Conservation (phyloP, 1,139 yeast genomes). For the Candida tunisiensis region DNA sequence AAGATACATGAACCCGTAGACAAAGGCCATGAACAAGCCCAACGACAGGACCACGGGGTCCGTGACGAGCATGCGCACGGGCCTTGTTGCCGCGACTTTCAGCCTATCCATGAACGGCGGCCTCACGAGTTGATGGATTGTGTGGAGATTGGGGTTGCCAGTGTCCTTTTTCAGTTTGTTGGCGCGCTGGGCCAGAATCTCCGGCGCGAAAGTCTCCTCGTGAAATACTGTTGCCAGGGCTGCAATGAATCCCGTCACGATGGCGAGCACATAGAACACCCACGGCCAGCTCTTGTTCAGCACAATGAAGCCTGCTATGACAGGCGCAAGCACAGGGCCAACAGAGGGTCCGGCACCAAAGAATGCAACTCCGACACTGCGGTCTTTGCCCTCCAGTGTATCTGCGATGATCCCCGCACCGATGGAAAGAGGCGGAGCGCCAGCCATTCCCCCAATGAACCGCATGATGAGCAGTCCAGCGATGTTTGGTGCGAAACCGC, state of each 20-base stretch:
- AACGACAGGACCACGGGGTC: conserved; percentile 51
- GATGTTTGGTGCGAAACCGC: conserved; percentile 35
- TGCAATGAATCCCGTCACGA: conserved; percentile 35
- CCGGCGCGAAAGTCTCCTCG: conserved; percentile 45
- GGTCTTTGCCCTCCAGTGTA: conserved; percentile 31
- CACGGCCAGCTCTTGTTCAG: conserved; percentile 34
- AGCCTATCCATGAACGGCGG: conserved; percentile 9
- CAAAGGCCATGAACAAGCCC: conserved; percentile 46
- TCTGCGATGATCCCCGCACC: conserved; percentile 65
- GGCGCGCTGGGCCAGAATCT: conserved; percentile 32
- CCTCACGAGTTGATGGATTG: conserved; percentile 32
- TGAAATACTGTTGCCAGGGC: conserved; percentile 26
- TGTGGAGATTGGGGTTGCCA: conserved; percentile 38
- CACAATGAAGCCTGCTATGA: conserved; percentile 39
- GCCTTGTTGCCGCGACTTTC: conserved; percentile 28
- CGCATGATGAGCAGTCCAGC: conserved; percentile 42
- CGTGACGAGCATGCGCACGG: conserved; percentile 30
- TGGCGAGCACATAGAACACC: conserved; percentile 43
- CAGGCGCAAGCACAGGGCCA: conserved; percentile 50
- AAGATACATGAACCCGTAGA: conserved; percentile 46
- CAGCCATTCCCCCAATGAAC: conserved; percentile 47
- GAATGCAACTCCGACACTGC: conserved; percentile 43
- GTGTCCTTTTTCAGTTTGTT: conserved; percentile 28
- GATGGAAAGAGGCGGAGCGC: conserved; percentile 48
- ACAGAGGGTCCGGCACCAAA: conserved; percentile 42